phyloP scores from a whole-genome alignment of 495 filamentous ascomycete species.

The Penicillium egyptiacum region DNA sequence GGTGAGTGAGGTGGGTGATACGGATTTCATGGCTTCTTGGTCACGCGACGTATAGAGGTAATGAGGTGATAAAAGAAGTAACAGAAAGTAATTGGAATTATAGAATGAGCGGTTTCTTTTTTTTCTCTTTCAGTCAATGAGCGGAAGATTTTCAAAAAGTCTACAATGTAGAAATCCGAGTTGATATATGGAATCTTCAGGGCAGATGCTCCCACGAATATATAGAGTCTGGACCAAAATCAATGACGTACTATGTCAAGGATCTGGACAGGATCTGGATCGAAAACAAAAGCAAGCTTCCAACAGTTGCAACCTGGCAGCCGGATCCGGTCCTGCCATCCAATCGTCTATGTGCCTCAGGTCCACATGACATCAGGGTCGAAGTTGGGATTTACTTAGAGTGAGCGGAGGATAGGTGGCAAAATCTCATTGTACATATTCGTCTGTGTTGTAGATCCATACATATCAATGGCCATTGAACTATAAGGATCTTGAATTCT shows the following conservation, averaged over 20 bases:
- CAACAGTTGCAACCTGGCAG: slow-evolving; percentile 2
- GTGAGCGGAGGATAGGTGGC: too few species aligned
- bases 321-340: slow-evolving; percentile 7
- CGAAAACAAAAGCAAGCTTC: not conserved
- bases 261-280: not conserved
- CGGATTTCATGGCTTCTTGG: slow-evolving; percentile 9
- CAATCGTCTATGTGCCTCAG: slow-evolving; percentile 4
- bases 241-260: slow-evolving; percentile 2
- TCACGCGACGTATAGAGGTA: not conserved
- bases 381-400: too few species aligned
- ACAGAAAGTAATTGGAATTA: not conserved
- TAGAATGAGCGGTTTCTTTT: not conserved
- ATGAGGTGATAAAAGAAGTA: not conserved
- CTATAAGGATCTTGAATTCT: too few species aligned
- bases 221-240: slow-evolving; percentile 10
- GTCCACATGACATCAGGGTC: too few species aligned
- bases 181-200: not conserved
- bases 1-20: not conserved
- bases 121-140: not conserved
- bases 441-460: too few species aligned
- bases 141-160: not conserved
- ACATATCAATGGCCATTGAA: too few species aligned
- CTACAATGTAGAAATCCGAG: not conserved
- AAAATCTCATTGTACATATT: too few species aligned
- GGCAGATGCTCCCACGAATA: not conserved